Evolutionary conservation across 345 rosid genomes (phyloP), one percentile per base, ranked within the genome.

Genomic region (Gossypium bickii): DNA sequence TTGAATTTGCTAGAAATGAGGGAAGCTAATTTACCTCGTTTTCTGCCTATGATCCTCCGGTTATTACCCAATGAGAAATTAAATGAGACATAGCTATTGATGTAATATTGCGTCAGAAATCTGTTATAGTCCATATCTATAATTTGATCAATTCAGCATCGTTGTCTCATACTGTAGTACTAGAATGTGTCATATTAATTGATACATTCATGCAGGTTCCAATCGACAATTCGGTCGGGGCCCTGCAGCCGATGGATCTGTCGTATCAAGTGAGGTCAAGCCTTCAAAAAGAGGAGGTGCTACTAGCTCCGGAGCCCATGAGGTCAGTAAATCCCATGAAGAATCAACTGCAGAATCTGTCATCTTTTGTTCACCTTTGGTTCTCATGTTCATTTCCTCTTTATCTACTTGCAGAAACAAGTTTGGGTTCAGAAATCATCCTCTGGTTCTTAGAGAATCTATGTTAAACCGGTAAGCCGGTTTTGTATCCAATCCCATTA

Each of bases 401-500:
- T 34, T 63, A 34, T 52, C 43, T 20, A 20, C 57, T 72, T 71
- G 76, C 92, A 92, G 97, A 92, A 90, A 85, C 95, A 90, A 74
- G 89, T 85, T 71, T 92, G 97, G 97, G 85, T 92, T 77, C 97
- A 90, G 78, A 92, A 90, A 74, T 78, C 95, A 65, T 74, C 90
- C 67, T 82, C 89, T 5, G 94, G 89, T 68, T 83, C 90, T 65
- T 91, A 86, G 86, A 67, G 57, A 60, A 70, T 73, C 73, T 76
- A 74, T 67, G 73, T 56, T 73, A 76, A 76, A 67, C 65, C 68
- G 84, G 89, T 87, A 81, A 78, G 72, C 18, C 25, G 12, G 13
- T 70, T 47, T 12, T 29, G 24, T 55, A 11, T 47, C 47, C 11
- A 24, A 60, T 73, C 9, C 47, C 67, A 22, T 61, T 73, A 29